Evolutionary conservation across 2,329 filamentous ascomycete species (phyloP).

Genomic region (Exserohilum rostratum): DNA sequence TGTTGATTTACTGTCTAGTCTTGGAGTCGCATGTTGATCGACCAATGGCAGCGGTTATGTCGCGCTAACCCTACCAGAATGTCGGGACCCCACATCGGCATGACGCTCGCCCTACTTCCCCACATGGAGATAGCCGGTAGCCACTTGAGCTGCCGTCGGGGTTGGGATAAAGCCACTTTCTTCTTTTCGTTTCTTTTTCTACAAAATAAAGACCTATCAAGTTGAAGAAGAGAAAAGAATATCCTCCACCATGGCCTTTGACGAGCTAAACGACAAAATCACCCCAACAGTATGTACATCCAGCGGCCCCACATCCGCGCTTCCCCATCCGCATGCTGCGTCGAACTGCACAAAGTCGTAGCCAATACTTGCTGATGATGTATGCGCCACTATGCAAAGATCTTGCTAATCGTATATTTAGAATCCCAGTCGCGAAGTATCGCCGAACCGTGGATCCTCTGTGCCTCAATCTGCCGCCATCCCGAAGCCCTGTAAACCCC

Average conservation of each 20-base stretch:
- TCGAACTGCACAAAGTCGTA: neutral
- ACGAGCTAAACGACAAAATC: conserved; percentile 40
- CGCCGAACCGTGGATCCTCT: conserved; percentile 50
- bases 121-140: conserved; percentile 25
- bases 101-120: conserved; percentile 17
- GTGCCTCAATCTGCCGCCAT: conserved; percentile 49
- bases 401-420: conserved; percentile 13
- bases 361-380: neutral
- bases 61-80: conserved; percentile 5
- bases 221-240: neutral
- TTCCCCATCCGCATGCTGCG: neutral
- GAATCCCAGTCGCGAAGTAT: conserved; percentile 41
- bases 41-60: neutral
- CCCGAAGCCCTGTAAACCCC: conserved; percentile 41
- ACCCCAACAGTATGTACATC: conserved; percentile 36
- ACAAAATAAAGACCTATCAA: too few species aligned
- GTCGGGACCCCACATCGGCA: conserved; percentile 38
- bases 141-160: conserved; percentile 1
- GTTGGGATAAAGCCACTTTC: neutral
- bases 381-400: neutral
- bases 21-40: neutral
- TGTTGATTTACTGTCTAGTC: neutral
- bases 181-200: neutral
- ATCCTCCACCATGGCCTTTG: conserved; percentile 33
- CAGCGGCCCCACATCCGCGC: conserved; percentile 23